A percentile compares a stretch with the other conserved stretches of the same genome.
phyloP scores from a whole-genome alignment of 208 protist genomes.

The Tritrichomonas musculus region DNA sequence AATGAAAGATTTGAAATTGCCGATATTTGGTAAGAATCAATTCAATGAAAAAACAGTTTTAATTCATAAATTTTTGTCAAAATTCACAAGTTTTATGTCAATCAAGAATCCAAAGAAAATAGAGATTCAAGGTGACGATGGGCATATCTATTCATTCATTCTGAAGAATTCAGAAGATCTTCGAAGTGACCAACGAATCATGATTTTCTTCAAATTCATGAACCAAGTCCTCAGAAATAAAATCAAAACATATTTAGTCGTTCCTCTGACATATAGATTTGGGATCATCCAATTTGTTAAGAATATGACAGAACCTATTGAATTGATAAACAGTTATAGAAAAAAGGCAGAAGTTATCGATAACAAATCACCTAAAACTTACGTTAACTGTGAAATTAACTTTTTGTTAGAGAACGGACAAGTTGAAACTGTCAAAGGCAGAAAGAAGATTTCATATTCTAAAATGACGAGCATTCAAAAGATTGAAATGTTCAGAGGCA shows the following conservation, averaged over 20 bases:
- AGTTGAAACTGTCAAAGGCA: too few relatives aligned
- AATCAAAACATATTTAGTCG: background rate
- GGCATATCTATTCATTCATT: too few relatives aligned
- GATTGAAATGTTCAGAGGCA: too few relatives aligned
- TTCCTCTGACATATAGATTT: background rate
- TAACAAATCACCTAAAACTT: background rate
- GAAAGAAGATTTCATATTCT: background rate
- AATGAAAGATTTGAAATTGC: too few relatives aligned
- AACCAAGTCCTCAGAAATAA: too few relatives aligned
- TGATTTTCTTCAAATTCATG: too few relatives aligned
- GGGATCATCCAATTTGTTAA: background rate
- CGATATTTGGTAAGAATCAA: background rate
- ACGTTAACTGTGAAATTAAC: background rate
- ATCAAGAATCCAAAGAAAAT: too few relatives aligned
- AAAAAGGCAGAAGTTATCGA: background rate
- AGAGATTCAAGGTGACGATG: too few relatives aligned
- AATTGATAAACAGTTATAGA: background rate
- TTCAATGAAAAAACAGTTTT: background rate
- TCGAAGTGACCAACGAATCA: too few relatives aligned
- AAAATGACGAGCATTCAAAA: slow-evolving; percentile 58
- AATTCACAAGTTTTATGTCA: too few relatives aligned
- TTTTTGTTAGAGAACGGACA: background rate
- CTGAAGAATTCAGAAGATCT: too few relatives aligned
- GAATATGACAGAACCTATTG: slow-evolving; percentile 14
- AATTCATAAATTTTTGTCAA: background rate